phyloP scores from a whole-genome alignment of 2,329 filamentous ascomycete species.

The Neofusicoccum cordaticola region DNA sequence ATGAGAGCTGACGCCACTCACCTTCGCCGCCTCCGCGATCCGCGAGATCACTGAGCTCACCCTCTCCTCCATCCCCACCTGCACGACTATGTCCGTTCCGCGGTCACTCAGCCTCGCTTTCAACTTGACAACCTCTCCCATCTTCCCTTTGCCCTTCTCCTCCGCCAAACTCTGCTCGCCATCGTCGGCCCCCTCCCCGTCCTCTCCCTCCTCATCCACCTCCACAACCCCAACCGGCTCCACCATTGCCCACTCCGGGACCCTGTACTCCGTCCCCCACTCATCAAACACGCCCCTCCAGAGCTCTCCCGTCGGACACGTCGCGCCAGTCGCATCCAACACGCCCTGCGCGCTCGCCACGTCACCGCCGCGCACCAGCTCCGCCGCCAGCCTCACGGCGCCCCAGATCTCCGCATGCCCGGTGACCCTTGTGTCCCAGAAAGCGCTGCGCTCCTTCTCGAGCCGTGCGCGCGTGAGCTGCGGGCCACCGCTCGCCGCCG shows the following conservation, averaged over 20 bases:
- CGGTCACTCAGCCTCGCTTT: conserved; percentile 37
- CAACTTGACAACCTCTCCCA: conserved; percentile 31
- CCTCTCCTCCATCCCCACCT: conserved; percentile 45
- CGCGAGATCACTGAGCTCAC: conserved; percentile 62
- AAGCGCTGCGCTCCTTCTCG: conserved; percentile 70
- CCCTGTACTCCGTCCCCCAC: conserved; percentile 41
- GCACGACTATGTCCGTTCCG: conserved; percentile 37
- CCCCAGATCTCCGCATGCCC: conserved; percentile 78
- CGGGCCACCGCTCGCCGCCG: conserved; percentile 47
- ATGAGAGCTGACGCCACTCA: conserved; percentile 40
- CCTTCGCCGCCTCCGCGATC: conserved; percentile 62
- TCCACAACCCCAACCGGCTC: conserved; percentile 42
- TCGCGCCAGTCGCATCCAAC: conserved; percentile 67
- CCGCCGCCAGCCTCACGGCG: conserved; percentile 65
- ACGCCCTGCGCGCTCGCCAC: conserved; percentile 68
- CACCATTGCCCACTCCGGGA: conserved; percentile 46
- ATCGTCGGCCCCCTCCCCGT: conserved; percentile 20
- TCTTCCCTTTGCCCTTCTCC: conserved; percentile 33
- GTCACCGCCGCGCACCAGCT: conserved; percentile 59
- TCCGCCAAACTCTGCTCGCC: conserved; percentile 25
- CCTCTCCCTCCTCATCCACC: conserved; percentile 26
- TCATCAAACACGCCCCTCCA: conserved; percentile 46
- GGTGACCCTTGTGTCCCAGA: conserved; percentile 86
- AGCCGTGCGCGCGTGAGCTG: conserved; percentile 59
- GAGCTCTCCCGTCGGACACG: conserved; percentile 42